Evolutionary conservation across 2,329 filamentous ascomycete species (phyloP), one percentile per base, ranked within the genome.

Genomic region (Pseudopyrenochaeta lycopersici): DNA sequence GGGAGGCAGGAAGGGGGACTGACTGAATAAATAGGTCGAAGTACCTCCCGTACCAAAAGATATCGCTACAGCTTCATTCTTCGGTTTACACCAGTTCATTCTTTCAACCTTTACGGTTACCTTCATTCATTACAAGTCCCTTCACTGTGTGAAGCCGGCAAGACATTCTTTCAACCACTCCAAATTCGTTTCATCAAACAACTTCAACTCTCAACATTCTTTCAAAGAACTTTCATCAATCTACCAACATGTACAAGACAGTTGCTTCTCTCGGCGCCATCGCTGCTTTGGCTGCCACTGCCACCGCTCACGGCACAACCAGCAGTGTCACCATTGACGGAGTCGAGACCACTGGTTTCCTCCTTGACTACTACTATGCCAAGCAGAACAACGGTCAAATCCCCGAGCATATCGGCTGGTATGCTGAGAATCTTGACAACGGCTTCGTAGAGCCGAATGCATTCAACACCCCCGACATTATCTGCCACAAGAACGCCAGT

Each of bases 401-500:
- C 10, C 60, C 76, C 43, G 68, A 70, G n/a, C 63, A 70, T 54
- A 67, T 74, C 62, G 81, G 85, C 46, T 86, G 80, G 56, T 71
- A 68, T 45, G 71, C 73, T 10, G 69, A 73, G 56, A 67, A 75
- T 64, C 66, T 73, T 38, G 73, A 74, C 64, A 75, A 73, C 57
- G 71, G 71, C 54, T 75, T 73, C 51, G 66, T 75, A 27, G 60
- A 64, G 47, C 70, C 70, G 39, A 62, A 65, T 55, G 42, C 56
- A 27, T 75, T 67, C 61, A 52, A 48, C 47, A 55, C 51, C 14
- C 36, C 71, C 43, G 71, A 75, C 60, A 87, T 88, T 60, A 84
- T 86, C 75, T 88, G 86, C 78, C 87, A 90, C 79, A 80, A 80
- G 70, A 74, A 76, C 38, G 85, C 82, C 27, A 78, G 79, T 27